These are phyloP conservation scores for Daldinia grandis DNA, from an alignment of 495 filamentous ascomycete genomes.

Conservation along the genomic window DNA sequence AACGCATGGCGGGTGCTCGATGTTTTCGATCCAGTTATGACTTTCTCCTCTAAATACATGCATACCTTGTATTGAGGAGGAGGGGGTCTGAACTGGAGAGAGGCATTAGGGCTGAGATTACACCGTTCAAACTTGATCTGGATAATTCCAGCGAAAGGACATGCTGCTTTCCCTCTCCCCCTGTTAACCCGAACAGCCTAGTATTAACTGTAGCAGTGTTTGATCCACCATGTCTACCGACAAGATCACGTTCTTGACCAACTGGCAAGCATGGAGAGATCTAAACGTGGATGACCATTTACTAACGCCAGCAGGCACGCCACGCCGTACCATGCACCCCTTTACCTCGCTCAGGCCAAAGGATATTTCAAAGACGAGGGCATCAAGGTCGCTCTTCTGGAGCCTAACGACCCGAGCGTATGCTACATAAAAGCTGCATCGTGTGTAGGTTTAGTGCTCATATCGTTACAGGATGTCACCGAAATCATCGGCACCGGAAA, in stretches of 20 bases:
- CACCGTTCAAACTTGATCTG: slow-evolving; percentile 74
- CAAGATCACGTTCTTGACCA: slow-evolving; percentile 78
- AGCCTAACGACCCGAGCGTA: slow-evolving; percentile 73
- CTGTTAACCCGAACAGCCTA: slow-evolving; percentile 32
- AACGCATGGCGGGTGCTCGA: slow-evolving; percentile 70
- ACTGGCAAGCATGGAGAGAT: slow-evolving; percentile 62
- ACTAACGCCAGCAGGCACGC: slow-evolving; percentile 65
- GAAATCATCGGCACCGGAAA: slow-evolving; percentile 77
- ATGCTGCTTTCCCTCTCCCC: slow-evolving; percentile 69
- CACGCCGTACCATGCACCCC: slow-evolving; percentile 75
- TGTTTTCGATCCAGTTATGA: slow-evolving; percentile 29
- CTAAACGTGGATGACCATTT: slow-evolving; percentile 16
- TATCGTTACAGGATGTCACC: slow-evolving; percentile 62
- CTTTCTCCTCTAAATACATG: background rate
- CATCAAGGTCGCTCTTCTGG: slow-evolving; percentile 73
- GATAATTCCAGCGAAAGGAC: slow-evolving; percentile 86
- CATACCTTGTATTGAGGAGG: slow-evolving; percentile 5
- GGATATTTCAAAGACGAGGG: slow-evolving; percentile 75
- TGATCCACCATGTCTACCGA: slow-evolving; percentile 71
- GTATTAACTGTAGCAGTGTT: slow-evolving; percentile 49
- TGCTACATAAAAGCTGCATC: slow-evolving; percentile 5
- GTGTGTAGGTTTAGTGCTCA: slow-evolving; percentile 19
- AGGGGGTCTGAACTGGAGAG: slow-evolving; percentile 21
- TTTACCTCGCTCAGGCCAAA: slow-evolving; percentile 74
- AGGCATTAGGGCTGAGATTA: slow-evolving; percentile 44